phyloP scores from a whole-genome alignment of 345 rosid genomes.

The Salix udensis region DNA sequence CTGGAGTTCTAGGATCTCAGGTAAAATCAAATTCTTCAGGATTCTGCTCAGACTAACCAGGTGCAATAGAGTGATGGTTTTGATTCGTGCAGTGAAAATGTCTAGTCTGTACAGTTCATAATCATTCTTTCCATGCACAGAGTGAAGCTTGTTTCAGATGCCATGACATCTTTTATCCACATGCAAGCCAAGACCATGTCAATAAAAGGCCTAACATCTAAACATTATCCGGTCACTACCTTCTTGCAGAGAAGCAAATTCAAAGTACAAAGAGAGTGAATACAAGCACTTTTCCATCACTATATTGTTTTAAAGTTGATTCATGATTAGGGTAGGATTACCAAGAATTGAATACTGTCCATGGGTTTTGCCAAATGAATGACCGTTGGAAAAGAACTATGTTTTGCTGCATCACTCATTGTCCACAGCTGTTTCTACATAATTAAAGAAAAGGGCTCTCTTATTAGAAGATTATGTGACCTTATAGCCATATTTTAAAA shows the following conservation, averaged over 20 bases:
- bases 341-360: background rate
- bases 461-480: background rate
- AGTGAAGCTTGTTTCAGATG: background rate
- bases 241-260: background rate
- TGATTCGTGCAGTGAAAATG: background rate
- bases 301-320: background rate
- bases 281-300: background rate
- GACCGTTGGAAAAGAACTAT: background rate
- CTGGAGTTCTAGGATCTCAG: conserved; percentile 58
- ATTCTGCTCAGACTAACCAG: conserved; percentile 44
- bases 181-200: background rate
- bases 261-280: background rate
- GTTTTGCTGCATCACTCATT: background rate
- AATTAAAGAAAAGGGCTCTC: background rate
- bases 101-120: background rate
- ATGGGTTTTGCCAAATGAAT: background rate
- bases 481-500: background rate
- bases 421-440: background rate
- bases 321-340: background rate
- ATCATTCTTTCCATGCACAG: background rate
- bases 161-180: background rate
- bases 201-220: background rate
- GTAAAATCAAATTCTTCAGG: conserved; percentile 43
- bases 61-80: conserved; percentile 19
- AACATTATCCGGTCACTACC: background rate